phyloP scores from a whole-genome alignment of 805 yeast species.

The Komagataella pseudopastoris region DNA sequence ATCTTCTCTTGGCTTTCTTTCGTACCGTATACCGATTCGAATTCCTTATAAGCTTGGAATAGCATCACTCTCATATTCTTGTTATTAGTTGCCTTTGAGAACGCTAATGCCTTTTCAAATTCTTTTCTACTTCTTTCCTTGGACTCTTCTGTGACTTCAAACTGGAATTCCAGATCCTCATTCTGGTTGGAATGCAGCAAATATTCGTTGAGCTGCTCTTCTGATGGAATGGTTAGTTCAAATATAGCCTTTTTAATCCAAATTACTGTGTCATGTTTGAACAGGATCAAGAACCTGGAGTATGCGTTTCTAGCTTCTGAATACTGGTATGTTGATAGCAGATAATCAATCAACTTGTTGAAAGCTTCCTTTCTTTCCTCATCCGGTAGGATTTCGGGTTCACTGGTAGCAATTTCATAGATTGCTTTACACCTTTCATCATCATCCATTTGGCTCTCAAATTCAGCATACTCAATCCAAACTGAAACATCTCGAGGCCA shows the following conservation, averaged over 20 bases:
- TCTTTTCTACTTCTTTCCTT: slow-evolving; percentile 12
- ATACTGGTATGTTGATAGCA: slow-evolving; percentile 46
- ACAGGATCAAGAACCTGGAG: slow-evolving; percentile 21
- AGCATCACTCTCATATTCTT: slow-evolving; percentile 34
- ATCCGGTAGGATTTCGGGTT: slow-evolving; percentile 1
- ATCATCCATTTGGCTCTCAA: slow-evolving; percentile 62
- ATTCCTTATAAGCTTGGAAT: slow-evolving; percentile 47
- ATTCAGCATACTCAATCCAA: slow-evolving; percentile 53
- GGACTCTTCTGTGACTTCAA: slow-evolving; percentile 30
- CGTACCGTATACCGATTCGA: slow-evolving; percentile 53
- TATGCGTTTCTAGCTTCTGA: slow-evolving; percentile 39
- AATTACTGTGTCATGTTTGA: slow-evolving; percentile 19
- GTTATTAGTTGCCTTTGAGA: slow-evolving; percentile 20
- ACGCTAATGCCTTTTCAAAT: slow-evolving; percentile 6
- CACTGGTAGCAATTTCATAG: slow-evolving; percentile 28
- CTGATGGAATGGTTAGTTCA: slow-evolving; percentile 53
- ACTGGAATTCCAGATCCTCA: slow-evolving; percentile 33
- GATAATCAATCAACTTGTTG: slow-evolving; percentile 35
- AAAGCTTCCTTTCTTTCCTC: slow-evolving; percentile 5
- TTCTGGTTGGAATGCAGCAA: slow-evolving; percentile 8
- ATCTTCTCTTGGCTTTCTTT: slow-evolving; percentile 21
- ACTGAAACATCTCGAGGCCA: slow-evolving; percentile 25
- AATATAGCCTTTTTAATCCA: slow-evolving; percentile 65
- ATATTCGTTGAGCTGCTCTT: slow-evolving; percentile 29
- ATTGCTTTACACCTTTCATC: slow-evolving; percentile 52